These are phyloP conservation scores for Metroxylon sagu DNA, from an alignment of 176 grass and related monocot species.

Conservation along the genomic window DNA sequence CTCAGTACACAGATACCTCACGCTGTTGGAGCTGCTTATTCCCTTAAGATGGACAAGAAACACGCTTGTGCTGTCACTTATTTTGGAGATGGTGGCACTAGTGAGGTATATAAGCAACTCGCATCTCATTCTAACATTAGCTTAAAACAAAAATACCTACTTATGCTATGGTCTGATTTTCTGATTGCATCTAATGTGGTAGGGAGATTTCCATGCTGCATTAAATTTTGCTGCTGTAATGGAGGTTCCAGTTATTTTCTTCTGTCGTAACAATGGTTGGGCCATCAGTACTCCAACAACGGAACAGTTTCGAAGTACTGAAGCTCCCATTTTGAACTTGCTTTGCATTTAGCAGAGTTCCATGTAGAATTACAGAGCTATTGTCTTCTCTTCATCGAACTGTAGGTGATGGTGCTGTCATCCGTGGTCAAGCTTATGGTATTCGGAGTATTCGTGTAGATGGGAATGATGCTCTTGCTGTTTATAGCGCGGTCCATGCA, in stretches of 20 bases:
- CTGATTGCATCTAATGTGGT: conserved; percentile 21
- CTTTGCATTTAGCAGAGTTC: no score
- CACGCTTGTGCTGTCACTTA: conserved; percentile 80
- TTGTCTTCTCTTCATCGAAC: not conserved
- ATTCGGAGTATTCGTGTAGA: conserved; percentile 80
- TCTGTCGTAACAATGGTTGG: conserved; percentile 99
- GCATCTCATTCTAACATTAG: no score
- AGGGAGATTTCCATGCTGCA: conserved; percentile 96
- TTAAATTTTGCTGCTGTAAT: conserved; percentile 84
- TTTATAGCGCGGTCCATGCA: conserved; percentile 77
- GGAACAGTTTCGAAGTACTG: conserved; percentile 90
- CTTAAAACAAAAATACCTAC: no score
- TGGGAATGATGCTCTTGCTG: conserved; percentile 87
- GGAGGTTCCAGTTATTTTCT: conserved; percentile 87
- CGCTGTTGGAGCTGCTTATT: conserved; percentile 93
- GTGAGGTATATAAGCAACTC: conserved; percentile 50
- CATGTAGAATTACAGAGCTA: no score
- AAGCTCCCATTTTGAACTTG: conserved; percentile 8
- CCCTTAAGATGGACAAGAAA: conserved; percentile 87
- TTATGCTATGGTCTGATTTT: not conserved
- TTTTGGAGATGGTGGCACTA: conserved; percentile 81
- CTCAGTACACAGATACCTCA: conserved; percentile 86
- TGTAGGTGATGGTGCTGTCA: conserved; percentile 76
- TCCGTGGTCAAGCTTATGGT: conserved; percentile 87
- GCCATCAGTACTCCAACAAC: conserved; percentile 86